Percentiles rank a stretch among this genome's conserved stretches.
phyloP scores from a whole-genome alignment of 2,329 filamentous ascomycete species.

The Neonectria punicea region DNA sequence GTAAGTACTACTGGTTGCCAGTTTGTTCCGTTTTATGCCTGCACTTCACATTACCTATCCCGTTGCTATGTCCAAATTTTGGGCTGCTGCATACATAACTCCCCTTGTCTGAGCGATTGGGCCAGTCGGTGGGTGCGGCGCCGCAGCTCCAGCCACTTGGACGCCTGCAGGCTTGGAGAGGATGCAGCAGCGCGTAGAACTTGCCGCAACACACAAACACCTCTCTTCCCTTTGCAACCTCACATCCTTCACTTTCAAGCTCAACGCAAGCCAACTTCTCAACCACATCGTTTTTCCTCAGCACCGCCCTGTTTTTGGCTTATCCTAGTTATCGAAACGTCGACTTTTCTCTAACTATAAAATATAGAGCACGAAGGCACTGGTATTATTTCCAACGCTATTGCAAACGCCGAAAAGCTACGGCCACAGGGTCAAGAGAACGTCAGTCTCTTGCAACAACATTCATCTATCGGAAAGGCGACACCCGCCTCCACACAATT shows the following conservation, averaged over 20 bases:
- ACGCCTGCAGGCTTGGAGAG: conserved; percentile 15
- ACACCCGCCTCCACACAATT: conserved; percentile 86
- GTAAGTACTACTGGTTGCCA: conserved; percentile 50
- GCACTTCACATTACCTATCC: neutral
- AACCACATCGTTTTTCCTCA: neutral
- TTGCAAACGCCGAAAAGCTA: conserved; percentile 84
- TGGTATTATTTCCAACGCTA: conserved; percentile 92
- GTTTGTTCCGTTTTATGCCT: neutral
- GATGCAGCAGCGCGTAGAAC: conserved; percentile 13
- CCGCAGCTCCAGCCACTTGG: conserved; percentile 5
- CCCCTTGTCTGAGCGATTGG: neutral
- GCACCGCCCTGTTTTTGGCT: neutral
- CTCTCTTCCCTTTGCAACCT: neutral
- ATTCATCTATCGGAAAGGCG: conserved; percentile 64
- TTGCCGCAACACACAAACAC: conserved; percentile 1
- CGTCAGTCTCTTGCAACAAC: conserved; percentile 79
- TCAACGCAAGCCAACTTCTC: neutral
- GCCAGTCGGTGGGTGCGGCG: neutral
- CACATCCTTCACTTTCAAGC: neutral
- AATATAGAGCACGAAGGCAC: conserved; percentile 58
- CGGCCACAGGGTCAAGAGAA: conserved; percentile 79
- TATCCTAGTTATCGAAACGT: conserved; percentile 1
- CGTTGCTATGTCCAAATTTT: neutral
- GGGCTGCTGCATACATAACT: neutral
- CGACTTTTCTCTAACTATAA: conserved; percentile 24